Evolutionary conservation across 1,139 yeast species (phyloP), one percentile per base, ranked within the genome.

Genomic region (Candida sp.): DNA sequence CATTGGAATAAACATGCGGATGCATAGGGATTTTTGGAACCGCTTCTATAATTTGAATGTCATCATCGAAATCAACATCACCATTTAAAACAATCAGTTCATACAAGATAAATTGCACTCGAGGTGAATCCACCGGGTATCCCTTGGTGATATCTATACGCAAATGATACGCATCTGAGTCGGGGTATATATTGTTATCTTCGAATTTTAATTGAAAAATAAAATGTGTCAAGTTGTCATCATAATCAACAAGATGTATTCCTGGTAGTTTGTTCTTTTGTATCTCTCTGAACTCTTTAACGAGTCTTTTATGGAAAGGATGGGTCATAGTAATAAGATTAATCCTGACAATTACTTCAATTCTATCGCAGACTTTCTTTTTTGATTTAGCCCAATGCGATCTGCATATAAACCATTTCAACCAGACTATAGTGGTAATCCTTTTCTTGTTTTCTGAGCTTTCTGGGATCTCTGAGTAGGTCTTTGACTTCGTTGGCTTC

Each of bases 1-100:
- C 93, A 53, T 84, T 84, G 35, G 84, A 74, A 55, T 85, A 85
- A 2, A 85, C 70, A 55, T 85, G 91, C 0, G 91, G 91, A 55
- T 85, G 90, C 2, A 81, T 50, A 0, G 91, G 91, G 5, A 83
- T 70, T 27, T 48, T 51, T 50, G 53, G 22, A 51, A 44, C 34
- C n/a, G 33, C 39, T 5, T 43, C 52, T 25, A 46, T 43, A 5
- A 60, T 61, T 4, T 45, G 56, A 1, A 54, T 52, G 3, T 47
- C 43, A 4, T 41, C 47, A 22, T 43, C 48, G 21, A 39, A 45
- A 33, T 35, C 43, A 8, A 40, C 40, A 11, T 58, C 61, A 3
- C 46, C 57, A 1, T 52, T 53, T 1, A 52, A 51, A 5, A 40
- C 36, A 4, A 39, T 41, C 22, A 38, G 47, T 19, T 39, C 43